Evolutionary conservation across 78 protist genomes (phyloP).

Genomic region (Planoprotostelium fungivorum): DNA sequence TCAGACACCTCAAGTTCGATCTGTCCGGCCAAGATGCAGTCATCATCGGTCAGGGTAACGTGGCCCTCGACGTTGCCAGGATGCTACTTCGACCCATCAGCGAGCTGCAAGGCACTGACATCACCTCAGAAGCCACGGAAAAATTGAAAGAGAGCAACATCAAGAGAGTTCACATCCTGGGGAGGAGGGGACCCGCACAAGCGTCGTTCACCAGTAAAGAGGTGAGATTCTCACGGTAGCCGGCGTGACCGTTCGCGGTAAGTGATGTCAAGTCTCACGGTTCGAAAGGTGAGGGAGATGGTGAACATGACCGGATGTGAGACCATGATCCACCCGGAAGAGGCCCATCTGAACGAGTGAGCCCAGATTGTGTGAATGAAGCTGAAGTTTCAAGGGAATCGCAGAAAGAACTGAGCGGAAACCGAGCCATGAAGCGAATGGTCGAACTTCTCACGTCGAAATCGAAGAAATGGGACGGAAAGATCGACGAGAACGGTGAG

Average conservation of each 20-base stretch:
- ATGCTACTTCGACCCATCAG: conserved; percentile 12
- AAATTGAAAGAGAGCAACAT: conserved; percentile 13
- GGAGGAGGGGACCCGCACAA: conserved; percentile 57
- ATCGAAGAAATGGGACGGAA: background rate
- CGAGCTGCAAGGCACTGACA: conserved; percentile 35
- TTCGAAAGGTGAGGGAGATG: conserved; percentile 13
- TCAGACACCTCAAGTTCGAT: conserved; percentile 2
- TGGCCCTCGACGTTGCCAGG: conserved; percentile 56
- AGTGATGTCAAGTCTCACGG: too few relatives aligned
- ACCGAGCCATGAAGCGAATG: background rate
- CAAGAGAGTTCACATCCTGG: conserved; percentile 44
- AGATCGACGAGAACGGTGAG: background rate
- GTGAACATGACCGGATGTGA: conserved; percentile 25
- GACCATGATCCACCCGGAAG: conserved; percentile 17
- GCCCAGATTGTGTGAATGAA: background rate
- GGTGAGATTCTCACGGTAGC: conserved; percentile 4
- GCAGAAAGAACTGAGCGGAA: conserved; percentile 4
- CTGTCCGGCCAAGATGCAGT: conserved; percentile 21
- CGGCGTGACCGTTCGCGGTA: too few relatives aligned
- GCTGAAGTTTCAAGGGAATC: background rate
- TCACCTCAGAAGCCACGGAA: conserved; percentile 33
- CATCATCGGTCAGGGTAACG: conserved; percentile 65
- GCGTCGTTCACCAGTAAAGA: conserved; percentile 51
- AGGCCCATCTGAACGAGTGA: conserved; percentile 3
- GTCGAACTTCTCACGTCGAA: background rate